Conservation (phyloP, 2,329 filamentous ascomycete genomes). For the Metarhizium anisopliae region DNA sequence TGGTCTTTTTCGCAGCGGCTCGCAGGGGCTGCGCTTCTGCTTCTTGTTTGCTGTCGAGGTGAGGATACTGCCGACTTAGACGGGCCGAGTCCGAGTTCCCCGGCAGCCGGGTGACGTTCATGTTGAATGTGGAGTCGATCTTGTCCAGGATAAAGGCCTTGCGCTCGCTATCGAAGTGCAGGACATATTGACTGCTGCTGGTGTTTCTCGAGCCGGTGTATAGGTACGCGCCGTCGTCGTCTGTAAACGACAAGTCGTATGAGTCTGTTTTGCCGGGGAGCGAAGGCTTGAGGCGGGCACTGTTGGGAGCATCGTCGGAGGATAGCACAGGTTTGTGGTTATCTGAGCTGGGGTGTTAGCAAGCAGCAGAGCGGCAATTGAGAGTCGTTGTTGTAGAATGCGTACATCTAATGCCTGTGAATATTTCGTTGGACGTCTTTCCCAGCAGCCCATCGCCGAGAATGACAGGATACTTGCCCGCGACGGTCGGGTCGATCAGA, state of each 20-base stretch:
- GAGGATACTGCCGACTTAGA: constrained; percentile 58
- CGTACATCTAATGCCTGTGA: constrained; percentile 53
- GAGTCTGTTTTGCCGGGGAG: constrained; percentile 38
- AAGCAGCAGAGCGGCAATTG: constrained; percentile 31
- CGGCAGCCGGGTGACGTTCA: constrained; percentile 71
- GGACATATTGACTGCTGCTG: constrained; percentile 49
- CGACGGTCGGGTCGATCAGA: constrained; percentile 50
- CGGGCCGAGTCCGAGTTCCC: constrained; percentile 53
- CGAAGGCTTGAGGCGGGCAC: constrained; percentile 42
- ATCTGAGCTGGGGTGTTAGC: constrained; percentile 29
- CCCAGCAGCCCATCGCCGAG: constrained; percentile 53
- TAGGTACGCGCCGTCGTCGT: constrained; percentile 47
- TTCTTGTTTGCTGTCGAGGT: constrained; percentile 38
- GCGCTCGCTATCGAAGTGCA: constrained; percentile 67
- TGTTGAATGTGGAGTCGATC: constrained; percentile 72
- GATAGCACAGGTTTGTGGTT: constrained; percentile 52
- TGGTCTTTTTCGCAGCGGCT: constrained; percentile 15
- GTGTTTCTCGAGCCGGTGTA: constrained; percentile 52
- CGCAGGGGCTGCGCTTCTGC: constrained; percentile 16
- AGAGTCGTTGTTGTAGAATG: background rate
- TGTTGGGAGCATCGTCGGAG: constrained; percentile 37
- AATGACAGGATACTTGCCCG: constrained; percentile 53
- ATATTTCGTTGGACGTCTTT: constrained; percentile 46
- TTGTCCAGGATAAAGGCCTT: constrained; percentile 76
- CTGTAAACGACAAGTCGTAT: constrained; percentile 47